Evolutionary conservation across 495 filamentous ascomycete species (phyloP).

Genomic region (Hypoxylon subgilvum): DNA sequence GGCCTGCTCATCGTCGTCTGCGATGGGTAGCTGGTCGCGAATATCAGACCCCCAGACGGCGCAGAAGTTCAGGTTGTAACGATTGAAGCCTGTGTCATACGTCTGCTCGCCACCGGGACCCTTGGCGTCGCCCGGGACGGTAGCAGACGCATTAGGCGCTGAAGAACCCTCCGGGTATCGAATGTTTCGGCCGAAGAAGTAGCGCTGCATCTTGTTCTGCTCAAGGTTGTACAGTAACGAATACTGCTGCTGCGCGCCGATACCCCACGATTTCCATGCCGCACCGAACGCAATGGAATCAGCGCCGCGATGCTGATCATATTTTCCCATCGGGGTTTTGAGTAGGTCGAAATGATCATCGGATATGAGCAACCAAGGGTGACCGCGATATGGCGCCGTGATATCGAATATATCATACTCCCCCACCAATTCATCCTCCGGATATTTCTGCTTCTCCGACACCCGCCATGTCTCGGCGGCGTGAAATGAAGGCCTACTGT

Average conservation of each 20-base stretch:
- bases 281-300: constrained; percentile 42
- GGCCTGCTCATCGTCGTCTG: constrained; percentile 43
- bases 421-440: constrained; percentile 21
- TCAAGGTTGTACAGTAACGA: constrained; percentile 62
- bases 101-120: constrained; percentile 45
- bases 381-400: constrained; percentile 44
- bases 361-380: constrained; percentile 54
- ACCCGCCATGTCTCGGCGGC: constrained; percentile 35
- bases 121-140: constrained; percentile 4
- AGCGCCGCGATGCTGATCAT: constrained; percentile 36
- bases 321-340: constrained; percentile 49
- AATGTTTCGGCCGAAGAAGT: constrained; percentile 53
- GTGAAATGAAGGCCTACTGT: constrained; percentile 20
- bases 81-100: constrained; percentile 54
- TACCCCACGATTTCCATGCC: constrained; percentile 54
- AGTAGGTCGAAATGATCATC: constrained; percentile 48
- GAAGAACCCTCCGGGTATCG: constrained; percentile 29
- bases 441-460: constrained; percentile 33
- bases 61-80: constrained; percentile 55
- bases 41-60: constrained; percentile 57
- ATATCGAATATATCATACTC: constrained; percentile 39
- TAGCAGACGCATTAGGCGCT: constrained; percentile 25
- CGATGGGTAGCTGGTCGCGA: constrained; percentile 40
- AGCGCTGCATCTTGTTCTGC: constrained; percentile 50
- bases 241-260: constrained; percentile 62